Conservation (phyloP, 306 rosid species). For the Trifolium repens region DNA sequence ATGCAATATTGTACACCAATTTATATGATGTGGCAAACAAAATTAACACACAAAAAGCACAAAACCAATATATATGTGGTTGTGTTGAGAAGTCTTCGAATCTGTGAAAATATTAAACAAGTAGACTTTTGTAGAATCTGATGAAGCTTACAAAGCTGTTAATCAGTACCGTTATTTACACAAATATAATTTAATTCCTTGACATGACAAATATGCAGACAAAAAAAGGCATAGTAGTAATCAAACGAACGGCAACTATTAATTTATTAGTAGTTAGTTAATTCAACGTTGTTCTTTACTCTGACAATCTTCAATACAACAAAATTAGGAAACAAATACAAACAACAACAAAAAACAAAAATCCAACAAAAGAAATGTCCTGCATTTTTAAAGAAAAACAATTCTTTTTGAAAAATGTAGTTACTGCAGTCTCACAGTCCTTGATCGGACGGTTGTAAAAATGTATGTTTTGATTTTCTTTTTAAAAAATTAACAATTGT, state of each 20-base stretch:
- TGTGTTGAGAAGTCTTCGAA: no score
- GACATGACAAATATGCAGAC: constrained; percentile 8
- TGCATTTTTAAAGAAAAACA: no score
- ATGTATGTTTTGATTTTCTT: no score
- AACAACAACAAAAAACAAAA: neutral
- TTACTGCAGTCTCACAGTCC: no score
- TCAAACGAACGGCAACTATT: neutral
- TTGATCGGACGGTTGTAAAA: no score
- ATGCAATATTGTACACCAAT: no score
- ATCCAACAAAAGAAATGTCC: no score
- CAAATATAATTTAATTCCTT: neutral
- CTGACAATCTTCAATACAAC: neutral
- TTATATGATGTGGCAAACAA: no score
- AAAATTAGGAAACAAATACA: neutral
- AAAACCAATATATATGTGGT: no score
- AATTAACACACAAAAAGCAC: neutral
- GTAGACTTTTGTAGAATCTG: neutral
- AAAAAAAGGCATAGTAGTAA: constrained; percentile 8
- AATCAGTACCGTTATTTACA: neutral
- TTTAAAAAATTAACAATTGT: no score
- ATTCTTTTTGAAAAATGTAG: no score
- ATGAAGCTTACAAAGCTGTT: neutral
- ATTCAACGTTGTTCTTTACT: neutral
- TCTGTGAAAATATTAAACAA: no score
- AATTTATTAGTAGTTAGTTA: neutral